phyloP scores from a whole-genome alignment of 257 asterid species.

The Gentiana straminea region DNA sequence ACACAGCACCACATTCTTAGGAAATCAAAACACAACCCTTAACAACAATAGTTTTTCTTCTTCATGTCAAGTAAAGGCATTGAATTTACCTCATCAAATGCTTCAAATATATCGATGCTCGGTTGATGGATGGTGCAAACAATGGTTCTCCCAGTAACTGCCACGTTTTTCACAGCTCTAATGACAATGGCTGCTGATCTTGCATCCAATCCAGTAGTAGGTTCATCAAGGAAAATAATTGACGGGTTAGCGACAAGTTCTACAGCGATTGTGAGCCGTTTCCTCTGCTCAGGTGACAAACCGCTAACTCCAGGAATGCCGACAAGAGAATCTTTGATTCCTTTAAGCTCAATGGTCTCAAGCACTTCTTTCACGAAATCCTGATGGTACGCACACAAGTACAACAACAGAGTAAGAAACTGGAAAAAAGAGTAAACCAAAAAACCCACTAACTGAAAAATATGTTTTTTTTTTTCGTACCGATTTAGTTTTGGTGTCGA shows the following conservation, averaged over 20 bases:
- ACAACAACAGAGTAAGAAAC: not conserved
- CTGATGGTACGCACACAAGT: slow-evolving; percentile 8
- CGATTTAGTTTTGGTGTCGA: slow-evolving; percentile 28
- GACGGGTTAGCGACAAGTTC: slow-evolving; percentile 55
- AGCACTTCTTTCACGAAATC: slow-evolving; percentile 48
- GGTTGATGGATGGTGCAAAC: slow-evolving; percentile 60
- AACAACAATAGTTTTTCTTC: not conserved
- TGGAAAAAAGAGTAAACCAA: not conserved
- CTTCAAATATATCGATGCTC: slow-evolving; percentile 47
- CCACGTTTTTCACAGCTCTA: slow-evolving; percentile 50
- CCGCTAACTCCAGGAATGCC: slow-evolving; percentile 42
- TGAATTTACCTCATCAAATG: slow-evolving; percentile 23
- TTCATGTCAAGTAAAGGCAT: not conserved
- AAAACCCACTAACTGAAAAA: not conserved
- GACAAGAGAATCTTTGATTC: slow-evolving; percentile 33
- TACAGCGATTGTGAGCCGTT: slow-evolving; percentile 46
- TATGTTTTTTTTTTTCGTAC: slow-evolving; percentile 11
- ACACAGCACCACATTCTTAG: not conserved
- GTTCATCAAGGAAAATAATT: slow-evolving; percentile 46
- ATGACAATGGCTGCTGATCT: slow-evolving; percentile 52
- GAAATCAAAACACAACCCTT: not conserved
- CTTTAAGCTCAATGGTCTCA: slow-evolving; percentile 47
- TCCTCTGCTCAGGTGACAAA: slow-evolving; percentile 51
- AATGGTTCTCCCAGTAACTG: slow-evolving; percentile 43
- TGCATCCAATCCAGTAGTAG: slow-evolving; percentile 59